Conservation (phyloP, 805 yeast genomes). For the Lipomyces yamadae region DNA sequence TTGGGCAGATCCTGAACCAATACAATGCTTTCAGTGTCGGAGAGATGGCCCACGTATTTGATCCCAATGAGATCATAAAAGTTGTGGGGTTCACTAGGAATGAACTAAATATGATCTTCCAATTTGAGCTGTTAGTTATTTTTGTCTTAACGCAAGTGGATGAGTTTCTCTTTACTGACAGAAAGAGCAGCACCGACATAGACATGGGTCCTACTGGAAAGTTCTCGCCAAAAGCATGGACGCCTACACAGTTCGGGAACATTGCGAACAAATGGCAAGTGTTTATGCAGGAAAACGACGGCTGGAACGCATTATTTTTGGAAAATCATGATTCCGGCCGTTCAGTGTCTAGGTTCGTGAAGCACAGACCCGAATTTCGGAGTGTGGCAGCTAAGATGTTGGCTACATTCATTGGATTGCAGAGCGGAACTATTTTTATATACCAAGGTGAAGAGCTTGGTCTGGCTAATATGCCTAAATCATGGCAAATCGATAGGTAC, state of each 20-base stretch:
- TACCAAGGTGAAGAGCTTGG: conserved; percentile 65
- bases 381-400: conserved; percentile 55
- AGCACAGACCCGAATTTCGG: conserved; percentile 48
- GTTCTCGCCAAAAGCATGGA: conserved; percentile 21
- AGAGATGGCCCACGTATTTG: conserved; percentile 55
- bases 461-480: conserved; percentile 35
- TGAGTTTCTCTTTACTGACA: neutral
- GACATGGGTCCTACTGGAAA: conserved; percentile 29
- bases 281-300: conserved; percentile 56
- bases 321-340: conserved; percentile 68
- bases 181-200: conserved; percentile 14
- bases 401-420: conserved; percentile 52
- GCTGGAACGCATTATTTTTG: conserved; percentile 61
- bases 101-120: conserved; percentile 42
- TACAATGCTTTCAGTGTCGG: conserved; percentile 64
- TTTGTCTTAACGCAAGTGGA: no score
- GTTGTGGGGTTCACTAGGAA: conserved; percentile 39
- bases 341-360: conserved; percentile 57
- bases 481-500: conserved; percentile 57
- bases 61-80: conserved; percentile 37
- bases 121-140: conserved; percentile 41
- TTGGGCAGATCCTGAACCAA: conserved; percentile 53
- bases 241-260: conserved; percentile 26
- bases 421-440: conserved; percentile 60
- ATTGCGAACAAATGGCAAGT: conserved; percentile 33